phyloP scores from a whole-genome alignment of 2,329 filamentous ascomycete species.

The Ascochyta viciae-villosae region DNA sequence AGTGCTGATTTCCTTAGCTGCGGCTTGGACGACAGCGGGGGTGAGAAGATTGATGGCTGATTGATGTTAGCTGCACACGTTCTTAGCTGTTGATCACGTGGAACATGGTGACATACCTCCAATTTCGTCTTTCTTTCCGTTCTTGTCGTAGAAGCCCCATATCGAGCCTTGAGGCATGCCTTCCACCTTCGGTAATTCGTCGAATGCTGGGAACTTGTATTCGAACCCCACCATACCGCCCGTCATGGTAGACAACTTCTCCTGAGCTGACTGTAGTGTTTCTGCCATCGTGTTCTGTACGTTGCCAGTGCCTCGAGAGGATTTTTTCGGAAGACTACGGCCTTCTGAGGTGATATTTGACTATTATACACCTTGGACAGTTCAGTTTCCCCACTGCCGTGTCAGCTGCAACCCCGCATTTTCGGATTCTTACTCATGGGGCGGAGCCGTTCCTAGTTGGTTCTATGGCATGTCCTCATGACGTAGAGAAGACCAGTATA shows the following conservation, averaged over 20 bases:
- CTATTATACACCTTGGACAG: not conserved
- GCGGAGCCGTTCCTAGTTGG: not conserved
- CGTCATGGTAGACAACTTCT: constrained; percentile 23
- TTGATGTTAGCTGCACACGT: not conserved
- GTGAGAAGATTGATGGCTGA: constrained; percentile 54
- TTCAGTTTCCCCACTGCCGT: constrained; percentile 8
- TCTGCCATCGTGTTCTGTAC: constrained; percentile 12
- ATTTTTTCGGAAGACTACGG: not conserved
- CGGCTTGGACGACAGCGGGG: constrained; percentile 59
- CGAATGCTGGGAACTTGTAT: constrained; percentile 41
- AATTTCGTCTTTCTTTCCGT: constrained; percentile 58
- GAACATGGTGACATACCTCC: constrained; percentile 52
- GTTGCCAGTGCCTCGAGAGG: not conserved
- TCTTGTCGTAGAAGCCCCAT: constrained; percentile 46
- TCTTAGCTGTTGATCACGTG: too few relatives aligned
- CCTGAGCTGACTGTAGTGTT: constrained; percentile 18
- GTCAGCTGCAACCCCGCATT: constrained; percentile 15
- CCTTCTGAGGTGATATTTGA: not conserved
- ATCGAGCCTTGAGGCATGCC: constrained; percentile 44
- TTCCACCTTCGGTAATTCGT: constrained; percentile 41
- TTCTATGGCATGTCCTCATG: not conserved
- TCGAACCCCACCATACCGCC: constrained; percentile 16
- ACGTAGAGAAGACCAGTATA: constrained; percentile 1
- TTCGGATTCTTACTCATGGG: not conserved
- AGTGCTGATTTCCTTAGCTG: constrained; percentile 59